Evolutionary conservation across 495 filamentous ascomycete species (phyloP), one percentile per base, ranked within the genome.

Genomic region (Penicillium nucicola): DNA sequence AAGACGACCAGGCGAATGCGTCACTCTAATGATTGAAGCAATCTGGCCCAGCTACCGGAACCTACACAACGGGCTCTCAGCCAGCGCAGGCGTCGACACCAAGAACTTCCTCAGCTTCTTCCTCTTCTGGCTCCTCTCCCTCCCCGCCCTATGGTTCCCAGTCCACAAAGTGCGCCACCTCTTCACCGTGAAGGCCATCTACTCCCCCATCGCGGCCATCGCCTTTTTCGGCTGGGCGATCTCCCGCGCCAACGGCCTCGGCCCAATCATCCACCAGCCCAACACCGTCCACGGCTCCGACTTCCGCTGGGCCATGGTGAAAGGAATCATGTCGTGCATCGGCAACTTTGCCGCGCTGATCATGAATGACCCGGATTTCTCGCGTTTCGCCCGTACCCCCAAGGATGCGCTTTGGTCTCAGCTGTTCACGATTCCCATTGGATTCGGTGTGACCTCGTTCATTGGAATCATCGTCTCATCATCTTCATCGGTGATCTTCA

Each of bases 401-500:
- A 77, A 76, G 25, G 91, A 95, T 67, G 88, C 89, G 0, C 50
- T 95, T n/a, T 95, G 88, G 89, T 86, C 90, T 11, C 92, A 97
- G 65, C 70, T 96, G 4, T 71, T 96, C 56, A 88, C 90, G 5
- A 95, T 96, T 51, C 92, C 91, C 4, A 66, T 86, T 47, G 87
- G 88, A 17, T 96, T 97, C 55, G 92, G 87, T 3, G 63, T 96
- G 41, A 96, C 92, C 13, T 92, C 87, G 7, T 91, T 96, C 66
- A 92, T 96, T 58, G 90, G 92, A 48, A 96, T 97, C 60, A 88
- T 96, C 52, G 90, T 92, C 22, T 92, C 89, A 2, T 97, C 92
- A 0, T 89, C 87, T 6, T 91, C 90, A 2, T 72, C 79, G 0
- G 81, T 93, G 48, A 90, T 95, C 58, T 92, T 85, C 56, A 77